These are phyloP conservation scores for Euphrasia arctica DNA, from an alignment of 305 asterid genomes.

Conservation along the genomic window DNA sequence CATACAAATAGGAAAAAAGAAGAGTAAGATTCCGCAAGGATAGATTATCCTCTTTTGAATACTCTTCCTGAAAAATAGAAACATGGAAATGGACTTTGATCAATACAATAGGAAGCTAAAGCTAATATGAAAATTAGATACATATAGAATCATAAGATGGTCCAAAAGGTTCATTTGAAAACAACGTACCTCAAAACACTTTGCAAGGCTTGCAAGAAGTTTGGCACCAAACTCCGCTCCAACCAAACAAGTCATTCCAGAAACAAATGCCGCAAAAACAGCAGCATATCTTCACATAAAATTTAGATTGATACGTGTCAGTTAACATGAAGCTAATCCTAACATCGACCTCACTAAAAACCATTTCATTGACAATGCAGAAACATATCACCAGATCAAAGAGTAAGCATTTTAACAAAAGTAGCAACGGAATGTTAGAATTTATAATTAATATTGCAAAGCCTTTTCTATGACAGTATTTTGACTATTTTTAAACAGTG, in stretches of 20 bases:
- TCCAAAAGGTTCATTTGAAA: conserved; percentile 11
- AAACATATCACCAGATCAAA: not conserved
- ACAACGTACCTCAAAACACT: conserved; percentile 69
- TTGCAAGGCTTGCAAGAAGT: conserved; percentile 77
- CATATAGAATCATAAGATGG: conserved; percentile 7
- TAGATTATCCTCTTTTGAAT: conserved; percentile 77
- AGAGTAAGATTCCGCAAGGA: conserved; percentile 84
- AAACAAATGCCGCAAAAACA: conserved; percentile 82
- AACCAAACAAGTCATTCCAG: conserved; percentile 85
- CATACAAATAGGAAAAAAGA: conserved; percentile 71
- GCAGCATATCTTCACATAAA: conserved; percentile 77
- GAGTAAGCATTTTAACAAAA: not conserved
- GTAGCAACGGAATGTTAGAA: not conserved
- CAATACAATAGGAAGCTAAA: conserved; percentile 9
- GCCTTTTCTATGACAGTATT: not conserved
- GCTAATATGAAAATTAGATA: not conserved
- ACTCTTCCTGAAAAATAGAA: conserved; percentile 65
- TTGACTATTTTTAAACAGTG: too few relatives aligned
- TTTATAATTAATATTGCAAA: not conserved
- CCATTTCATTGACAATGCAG: not conserved
- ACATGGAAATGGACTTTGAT: conserved; percentile 29
- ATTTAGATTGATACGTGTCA: conserved; percentile 21
- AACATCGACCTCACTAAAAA: not conserved
- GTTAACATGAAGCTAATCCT: not conserved
- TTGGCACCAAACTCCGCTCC: conserved; percentile 96